Base-by-base conservation (phyloP, 2,329 filamentous ascomycete species). In the Diaporthe batatas region DNA sequence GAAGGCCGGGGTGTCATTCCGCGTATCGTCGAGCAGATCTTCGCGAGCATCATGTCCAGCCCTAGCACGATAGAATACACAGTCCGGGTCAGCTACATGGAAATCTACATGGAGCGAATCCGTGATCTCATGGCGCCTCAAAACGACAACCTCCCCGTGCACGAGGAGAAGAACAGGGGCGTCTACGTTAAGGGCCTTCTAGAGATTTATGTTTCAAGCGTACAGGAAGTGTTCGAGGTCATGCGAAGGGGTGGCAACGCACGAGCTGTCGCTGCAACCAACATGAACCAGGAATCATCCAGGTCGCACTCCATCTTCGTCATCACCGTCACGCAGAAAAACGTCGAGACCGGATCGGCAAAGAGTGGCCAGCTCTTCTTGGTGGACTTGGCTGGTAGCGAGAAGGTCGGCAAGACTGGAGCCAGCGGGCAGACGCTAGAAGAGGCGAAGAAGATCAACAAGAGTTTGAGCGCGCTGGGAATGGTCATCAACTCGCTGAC, bases 391-490 rank as follows among this genome's bases (percentile, higher is more conserved):
- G 96, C 96, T 69, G 96, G 96, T 87, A 98, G 94, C 80, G 96
- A 99, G 85, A 98, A 98, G 86, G 95, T 98, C 68, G 96, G 96
- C 81, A 98, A 99, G 89, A 99, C 96, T 39, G 96, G 96, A 78
- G 96, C 96, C 75, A 98, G 94, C 81, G 96, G 96, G 72, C 96
- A 98, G 84, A 98, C 96, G 6, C 88, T 99, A 55, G 96, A 98
- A 83, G 96, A 99, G 83, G 96, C 96, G 74, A 98, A 98, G 88
- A 99, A 99, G 89, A 99, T 99, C 89, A 99, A 99, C 89, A 98
- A 98, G 89, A 98, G 95, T 88, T 89, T 99, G 86, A 98, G 95
- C 85, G 95, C 96, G 71, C 89, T 99, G 74, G 96, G 96, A 79
- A 98, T 98, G 95, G 96, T 98, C 85, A 99, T 99, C 88, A 98